phyloP scores from a whole-genome alignment of 164 flowering plant genomes.

The grape (Vitis vinifera) region DNA sequence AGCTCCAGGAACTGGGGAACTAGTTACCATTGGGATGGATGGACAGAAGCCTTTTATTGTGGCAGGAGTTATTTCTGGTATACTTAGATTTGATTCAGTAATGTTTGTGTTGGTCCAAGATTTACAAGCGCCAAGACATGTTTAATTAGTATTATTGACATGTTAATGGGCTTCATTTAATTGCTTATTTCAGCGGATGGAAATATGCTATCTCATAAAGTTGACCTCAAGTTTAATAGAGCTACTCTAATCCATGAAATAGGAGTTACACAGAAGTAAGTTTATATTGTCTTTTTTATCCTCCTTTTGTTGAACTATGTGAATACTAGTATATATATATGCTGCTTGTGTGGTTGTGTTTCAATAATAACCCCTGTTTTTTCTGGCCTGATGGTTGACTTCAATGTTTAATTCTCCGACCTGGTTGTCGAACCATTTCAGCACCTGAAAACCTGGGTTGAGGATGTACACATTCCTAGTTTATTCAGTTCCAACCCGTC shows the following conservation, averaged over 20 bases:
- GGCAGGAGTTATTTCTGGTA: slow-evolving; percentile 68
- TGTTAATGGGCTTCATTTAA: not conserved
- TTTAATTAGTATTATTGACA: not conserved
- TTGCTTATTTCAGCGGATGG: slow-evolving; percentile 54
- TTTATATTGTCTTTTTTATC: not conserved
- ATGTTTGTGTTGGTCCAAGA: not conserved
- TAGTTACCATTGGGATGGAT: slow-evolving; percentile 55
- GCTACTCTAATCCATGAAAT: slow-evolving; percentile 56
- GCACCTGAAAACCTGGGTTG: too few relatives aligned
- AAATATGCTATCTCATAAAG: slow-evolving; percentile 48
- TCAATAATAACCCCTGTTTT: not conserved
- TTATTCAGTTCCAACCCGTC: too few relatives aligned
- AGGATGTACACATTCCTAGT: too few relatives aligned
- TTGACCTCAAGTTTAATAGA: slow-evolving; percentile 49
- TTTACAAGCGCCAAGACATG: not conserved
- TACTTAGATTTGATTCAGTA: not conserved
- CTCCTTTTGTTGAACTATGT: too few relatives aligned
- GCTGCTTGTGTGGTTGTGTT: not conserved
- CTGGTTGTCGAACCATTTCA: too few relatives aligned
- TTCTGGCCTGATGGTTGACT: too few relatives aligned
- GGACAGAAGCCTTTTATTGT: slow-evolving; percentile 48
- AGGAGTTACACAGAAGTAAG: slow-evolving; percentile 60
- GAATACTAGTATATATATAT: not conserved
- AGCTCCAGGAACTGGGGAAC: slow-evolving; percentile 68
- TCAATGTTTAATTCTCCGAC: too few relatives aligned